Evolutionary conservation across 345 rosid genomes (phyloP).

Genomic region (Camelina sativa): DNA sequence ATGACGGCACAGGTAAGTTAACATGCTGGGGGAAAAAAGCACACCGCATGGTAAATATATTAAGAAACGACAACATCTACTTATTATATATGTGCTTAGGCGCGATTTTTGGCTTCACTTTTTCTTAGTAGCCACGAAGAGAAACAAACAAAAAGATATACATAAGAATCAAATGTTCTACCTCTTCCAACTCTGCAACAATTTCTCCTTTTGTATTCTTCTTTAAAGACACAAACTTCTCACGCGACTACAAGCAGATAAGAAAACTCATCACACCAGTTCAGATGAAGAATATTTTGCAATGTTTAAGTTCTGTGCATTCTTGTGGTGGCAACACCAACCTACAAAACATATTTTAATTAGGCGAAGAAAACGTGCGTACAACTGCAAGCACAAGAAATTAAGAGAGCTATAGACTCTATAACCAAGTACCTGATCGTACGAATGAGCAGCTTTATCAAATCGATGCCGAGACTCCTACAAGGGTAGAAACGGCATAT

Average conservation of each 20-base stretch:
- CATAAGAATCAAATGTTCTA: constrained; percentile 37
- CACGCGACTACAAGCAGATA: constrained; percentile 70
- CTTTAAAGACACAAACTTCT: constrained; percentile 86
- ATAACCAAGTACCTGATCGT: constrained; percentile 73
- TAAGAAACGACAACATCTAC: neutral
- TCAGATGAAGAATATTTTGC: constrained; percentile 8
- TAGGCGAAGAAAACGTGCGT: neutral
- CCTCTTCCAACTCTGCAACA: constrained; percentile 91
- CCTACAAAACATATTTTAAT: neutral
- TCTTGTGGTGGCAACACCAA: neutral
- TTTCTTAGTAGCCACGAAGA: constrained; percentile 12
- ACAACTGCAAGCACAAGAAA: constrained; percentile 27
- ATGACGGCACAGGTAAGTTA: constrained; percentile 25
- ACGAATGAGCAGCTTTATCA: constrained; percentile 64
- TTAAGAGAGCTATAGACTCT: constrained; percentile 5
- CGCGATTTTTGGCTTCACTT: neutral
- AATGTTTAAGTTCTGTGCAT: constrained; percentile 11
- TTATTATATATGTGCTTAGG: neutral
- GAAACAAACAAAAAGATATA: constrained; percentile 1
- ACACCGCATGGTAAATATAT: neutral
- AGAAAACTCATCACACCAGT: constrained; percentile 30
- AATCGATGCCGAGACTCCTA: constrained; percentile 83
- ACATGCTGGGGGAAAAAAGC: neutral
- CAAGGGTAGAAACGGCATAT: constrained; percentile 37
- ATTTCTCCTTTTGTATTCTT: constrained; percentile 76